These are phyloP conservation scores for Botryotinia globosa DNA, from an alignment of 2,329 filamentous ascomycete genomes.

Conservation along the genomic window DNA sequence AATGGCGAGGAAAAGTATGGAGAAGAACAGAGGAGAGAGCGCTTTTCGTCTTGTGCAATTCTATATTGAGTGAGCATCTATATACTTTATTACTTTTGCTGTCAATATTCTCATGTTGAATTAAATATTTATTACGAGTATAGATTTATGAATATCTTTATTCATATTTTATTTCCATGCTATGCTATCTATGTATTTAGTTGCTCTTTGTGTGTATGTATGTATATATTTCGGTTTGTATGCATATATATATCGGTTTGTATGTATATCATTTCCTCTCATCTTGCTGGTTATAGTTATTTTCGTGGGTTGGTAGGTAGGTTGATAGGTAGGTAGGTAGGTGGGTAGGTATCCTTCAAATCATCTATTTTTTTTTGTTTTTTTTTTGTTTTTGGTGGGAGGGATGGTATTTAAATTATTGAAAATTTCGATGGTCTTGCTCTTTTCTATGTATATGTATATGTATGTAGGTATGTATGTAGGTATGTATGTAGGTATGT, in stretches of 20 bases:
- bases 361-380: too few species aligned
- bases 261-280: background rate
- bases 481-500: too few species aligned
- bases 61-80: background rate
- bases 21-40: background rate
- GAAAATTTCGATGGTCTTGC: too few species aligned
- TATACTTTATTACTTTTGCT: background rate
- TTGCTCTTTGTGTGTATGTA: background rate
- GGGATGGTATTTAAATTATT: too few species aligned
- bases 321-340: too few species aligned
- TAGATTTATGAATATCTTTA: background rate
- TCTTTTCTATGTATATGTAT: too few species aligned
- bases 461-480: too few species aligned
- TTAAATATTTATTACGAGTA: background rate
- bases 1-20: background rate
- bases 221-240: background rate
- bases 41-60: background rate
- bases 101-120: background rate
- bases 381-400: too few species aligned
- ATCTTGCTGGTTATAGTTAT: background rate
- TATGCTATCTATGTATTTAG: accelerated
- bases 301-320: too few species aligned
- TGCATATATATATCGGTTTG: background rate
- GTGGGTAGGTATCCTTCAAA: too few species aligned
- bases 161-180: background rate